Percentiles rank a stretch among this genome's conserved stretches.
phyloP scores from a whole-genome alignment of 1,139 yeast genomes.

The Yamadazyma taylorii region DNA sequence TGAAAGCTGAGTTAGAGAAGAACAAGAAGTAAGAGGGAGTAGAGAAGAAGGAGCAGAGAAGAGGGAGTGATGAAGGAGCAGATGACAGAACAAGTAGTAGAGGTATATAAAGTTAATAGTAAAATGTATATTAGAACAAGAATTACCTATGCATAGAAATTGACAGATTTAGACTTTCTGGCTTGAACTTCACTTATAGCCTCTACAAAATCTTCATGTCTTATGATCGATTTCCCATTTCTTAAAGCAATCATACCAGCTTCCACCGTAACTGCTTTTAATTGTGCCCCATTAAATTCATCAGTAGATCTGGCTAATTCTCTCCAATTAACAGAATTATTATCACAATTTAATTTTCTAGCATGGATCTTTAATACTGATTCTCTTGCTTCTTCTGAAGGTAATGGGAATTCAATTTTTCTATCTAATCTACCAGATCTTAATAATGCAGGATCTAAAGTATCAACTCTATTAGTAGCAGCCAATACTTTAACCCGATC shows the following conservation, averaged over 20 bases:
- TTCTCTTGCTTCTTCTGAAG: slow-evolving; percentile 96
- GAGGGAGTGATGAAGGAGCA: background rate
- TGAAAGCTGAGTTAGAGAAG: slow-evolving; percentile 50
- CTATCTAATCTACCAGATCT: slow-evolving; percentile 98
- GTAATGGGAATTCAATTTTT: slow-evolving; percentile 96
- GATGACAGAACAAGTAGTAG: background rate
- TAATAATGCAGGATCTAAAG: slow-evolving; percentile 92
- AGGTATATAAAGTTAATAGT: background rate
- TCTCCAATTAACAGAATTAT: slow-evolving; percentile 87
- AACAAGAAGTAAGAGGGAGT: background rate
- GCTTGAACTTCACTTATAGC: slow-evolving; percentile 99
- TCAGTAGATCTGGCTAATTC: slow-evolving; percentile 97
- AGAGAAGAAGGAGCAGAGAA: background rate
- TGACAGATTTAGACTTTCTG: slow-evolving; percentile 89
- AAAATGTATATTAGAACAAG: background rate
- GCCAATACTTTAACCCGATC: slow-evolving; percentile 96
- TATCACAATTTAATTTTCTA: slow-evolving; percentile 92
- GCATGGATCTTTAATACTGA: slow-evolving; percentile 96
- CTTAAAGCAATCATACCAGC: slow-evolving; percentile 99
- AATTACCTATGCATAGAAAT: slow-evolving; percentile 70
- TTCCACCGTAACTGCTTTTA: slow-evolving; percentile 97
- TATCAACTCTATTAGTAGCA: slow-evolving; percentile 97
- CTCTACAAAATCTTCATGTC: slow-evolving; percentile 97
- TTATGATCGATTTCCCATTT: slow-evolving; percentile 86
- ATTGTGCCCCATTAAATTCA: slow-evolving; percentile 97